Evolutionary conservation across 305 asterid species (phyloP).

Genomic region (Salvia sclarea): DNA sequence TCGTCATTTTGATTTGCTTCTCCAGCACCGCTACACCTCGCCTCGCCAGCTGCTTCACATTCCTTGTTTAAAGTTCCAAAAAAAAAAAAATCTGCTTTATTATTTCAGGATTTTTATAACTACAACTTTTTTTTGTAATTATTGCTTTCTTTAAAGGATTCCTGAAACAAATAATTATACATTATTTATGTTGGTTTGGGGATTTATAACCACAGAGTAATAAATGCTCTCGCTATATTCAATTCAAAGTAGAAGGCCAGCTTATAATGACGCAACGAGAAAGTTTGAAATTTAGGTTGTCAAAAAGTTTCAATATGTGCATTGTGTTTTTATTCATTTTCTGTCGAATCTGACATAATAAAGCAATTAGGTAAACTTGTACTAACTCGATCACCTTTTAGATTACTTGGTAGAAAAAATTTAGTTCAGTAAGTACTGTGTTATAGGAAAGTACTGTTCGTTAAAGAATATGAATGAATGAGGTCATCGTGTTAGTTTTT

Average conservation of each 20-base stretch:
- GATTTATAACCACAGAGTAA: neutral
- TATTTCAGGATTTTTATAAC: too few relatives aligned
- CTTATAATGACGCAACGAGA: neutral
- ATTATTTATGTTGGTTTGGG: too few relatives aligned
- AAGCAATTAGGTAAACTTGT: neutral
- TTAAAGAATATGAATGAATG: too few relatives aligned
- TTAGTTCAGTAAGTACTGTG: too few relatives aligned
- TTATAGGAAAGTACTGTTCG: too few relatives aligned
- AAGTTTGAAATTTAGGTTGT: constrained; percentile 1
- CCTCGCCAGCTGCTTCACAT: constrained; percentile 7
- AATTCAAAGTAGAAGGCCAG: too few relatives aligned
- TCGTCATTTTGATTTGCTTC: neutral
- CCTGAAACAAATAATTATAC: too few relatives aligned
- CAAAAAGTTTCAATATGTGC: constrained; percentile 11
- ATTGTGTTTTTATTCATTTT: neutral
- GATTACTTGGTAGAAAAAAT: neutral
- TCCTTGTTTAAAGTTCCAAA: neutral
- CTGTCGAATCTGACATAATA: neutral
- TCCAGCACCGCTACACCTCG: neutral
- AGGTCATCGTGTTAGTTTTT: neutral
- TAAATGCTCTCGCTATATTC: neutral
- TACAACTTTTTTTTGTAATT: too few relatives aligned
- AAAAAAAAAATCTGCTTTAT: too few relatives aligned
- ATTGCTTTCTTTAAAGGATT: too few relatives aligned
- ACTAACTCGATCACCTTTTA: neutral